These are phyloP conservation scores for Nemania serpens DNA, from an alignment of 2,329 filamentous ascomycete genomes.

Conservation along the genomic window DNA sequence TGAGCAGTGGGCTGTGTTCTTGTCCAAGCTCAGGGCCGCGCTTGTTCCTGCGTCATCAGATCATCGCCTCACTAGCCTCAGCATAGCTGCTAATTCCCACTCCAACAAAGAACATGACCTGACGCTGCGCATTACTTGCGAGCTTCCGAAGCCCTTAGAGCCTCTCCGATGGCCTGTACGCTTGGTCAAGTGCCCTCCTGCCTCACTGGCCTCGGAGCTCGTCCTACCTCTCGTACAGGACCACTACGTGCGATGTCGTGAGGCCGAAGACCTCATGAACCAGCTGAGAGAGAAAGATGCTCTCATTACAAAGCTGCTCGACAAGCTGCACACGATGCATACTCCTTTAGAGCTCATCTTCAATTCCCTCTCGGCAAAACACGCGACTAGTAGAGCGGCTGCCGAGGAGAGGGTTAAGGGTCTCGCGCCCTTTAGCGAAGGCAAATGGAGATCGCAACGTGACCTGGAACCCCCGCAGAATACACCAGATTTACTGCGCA, in stretches of 20 bases:
- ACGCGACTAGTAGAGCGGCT: slow-evolving; percentile 49
- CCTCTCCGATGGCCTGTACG: slow-evolving; percentile 69
- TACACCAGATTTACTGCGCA: slow-evolving; percentile 45
- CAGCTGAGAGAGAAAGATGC: slow-evolving; percentile 56
- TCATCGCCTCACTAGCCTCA: slow-evolving; percentile 52
- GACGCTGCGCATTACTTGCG: slow-evolving; percentile 61
- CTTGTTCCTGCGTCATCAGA: slow-evolving; percentile 53
- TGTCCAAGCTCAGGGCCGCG: slow-evolving; percentile 63
- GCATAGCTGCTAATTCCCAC: slow-evolving; percentile 44
- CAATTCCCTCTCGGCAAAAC: slow-evolving; percentile 53
- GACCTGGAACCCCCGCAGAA: slow-evolving; percentile 39
- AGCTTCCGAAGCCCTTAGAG: slow-evolving; percentile 65
- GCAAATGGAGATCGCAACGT: slow-evolving; percentile 45
- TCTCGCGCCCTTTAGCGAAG: slow-evolving; percentile 53
- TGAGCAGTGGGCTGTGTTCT: slow-evolving; percentile 69
- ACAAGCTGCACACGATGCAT: slow-evolving; percentile 59
- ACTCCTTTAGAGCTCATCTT: slow-evolving; percentile 60
- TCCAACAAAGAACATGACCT: slow-evolving; percentile 44
- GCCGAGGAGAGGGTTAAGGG: slow-evolving; percentile 57
- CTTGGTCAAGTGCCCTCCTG: slow-evolving; percentile 52
- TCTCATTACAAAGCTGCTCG: slow-evolving; percentile 55
- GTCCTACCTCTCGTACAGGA: slow-evolving; percentile 57
- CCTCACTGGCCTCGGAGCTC: slow-evolving; percentile 52
- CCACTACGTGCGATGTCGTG: slow-evolving; percentile 46
- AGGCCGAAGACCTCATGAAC: slow-evolving; percentile 50